A percentile compares a stretch with the other conserved stretches of the same genome.
phyloP scores from a whole-genome alignment of 306 rosid genomes.

The Pachyrhizus erosus region DNA sequence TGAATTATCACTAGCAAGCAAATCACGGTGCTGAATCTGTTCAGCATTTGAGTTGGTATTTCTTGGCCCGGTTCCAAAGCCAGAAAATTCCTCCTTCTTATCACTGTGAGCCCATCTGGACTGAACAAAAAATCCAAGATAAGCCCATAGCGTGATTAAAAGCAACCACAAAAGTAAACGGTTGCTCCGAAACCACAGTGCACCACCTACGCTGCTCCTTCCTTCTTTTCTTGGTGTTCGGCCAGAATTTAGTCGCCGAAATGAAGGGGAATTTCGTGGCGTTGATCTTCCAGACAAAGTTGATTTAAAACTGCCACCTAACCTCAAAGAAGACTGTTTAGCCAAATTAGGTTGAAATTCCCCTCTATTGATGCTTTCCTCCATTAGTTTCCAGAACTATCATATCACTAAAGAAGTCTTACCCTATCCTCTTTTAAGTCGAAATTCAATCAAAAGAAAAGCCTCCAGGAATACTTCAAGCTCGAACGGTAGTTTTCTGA shows the following conservation, averaged over 20 bases:
- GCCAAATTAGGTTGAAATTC: slow-evolving; percentile 58
- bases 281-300: slow-evolving; percentile 72
- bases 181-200: slow-evolving; percentile 79
- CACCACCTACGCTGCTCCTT: slow-evolving; percentile 51
- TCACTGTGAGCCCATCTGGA: slow-evolving; percentile 97
- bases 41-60: slow-evolving; percentile 50
- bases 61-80: slow-evolving; percentile 60
- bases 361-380: slow-evolving; percentile 61
- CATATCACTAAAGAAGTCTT: slow-evolving; percentile 35
- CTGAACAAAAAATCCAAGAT: slow-evolving; percentile 94
- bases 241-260: slow-evolving; percentile 62
- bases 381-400: slow-evolving; percentile 59
- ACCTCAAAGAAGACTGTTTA: slow-evolving; percentile 53
- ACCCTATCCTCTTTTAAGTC: background rate
- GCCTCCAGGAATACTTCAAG: slow-evolving; percentile 28
- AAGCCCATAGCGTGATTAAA: slow-evolving; percentile 96
- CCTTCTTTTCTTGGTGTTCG: slow-evolving; percentile 81
- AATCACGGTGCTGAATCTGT: slow-evolving; percentile 56
- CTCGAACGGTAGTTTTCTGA: slow-evolving; percentile 24
- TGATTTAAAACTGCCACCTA: slow-evolving; percentile 74
- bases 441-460: slow-evolving; percentile 17
- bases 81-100: slow-evolving; percentile 72
- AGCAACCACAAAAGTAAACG: slow-evolving; percentile 85
- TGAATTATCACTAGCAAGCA: slow-evolving; percentile 46
- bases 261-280: slow-evolving; percentile 75